Evolutionary conservation across 1,284 basidiomycete species (phyloP), one percentile per base, ranked within the genome.

Genomic region (Rhodofomes roseus): DNA sequence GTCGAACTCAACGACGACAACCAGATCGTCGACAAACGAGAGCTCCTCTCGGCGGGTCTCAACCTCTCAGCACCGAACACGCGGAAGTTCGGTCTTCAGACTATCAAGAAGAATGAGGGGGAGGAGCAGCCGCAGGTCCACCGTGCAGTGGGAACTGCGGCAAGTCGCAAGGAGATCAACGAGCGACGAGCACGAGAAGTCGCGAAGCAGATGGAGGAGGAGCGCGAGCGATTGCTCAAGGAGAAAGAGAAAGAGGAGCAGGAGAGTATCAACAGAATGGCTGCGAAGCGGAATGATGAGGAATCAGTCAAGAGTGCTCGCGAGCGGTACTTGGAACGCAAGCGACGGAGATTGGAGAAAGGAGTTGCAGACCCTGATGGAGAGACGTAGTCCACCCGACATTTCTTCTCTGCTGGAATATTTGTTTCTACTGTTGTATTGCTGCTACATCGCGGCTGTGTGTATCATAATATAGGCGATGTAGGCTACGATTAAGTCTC

Each of bases 1-100:
- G 89, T 99, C 43, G 96, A 98, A 73, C 78, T 98, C 54, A 99
- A 99, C 74, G 97, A 99, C 72, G 96, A 98, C 68, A 95, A 95
- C 68, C 92, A 97, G 73, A 93, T 99, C 54, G 91, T 99, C 54
- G 96, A 99, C 79, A 95, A 96, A 70, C 90, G 96, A 58, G 92
- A 96, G 48, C 79, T 99, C 9, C 81, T 99, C 43, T 86, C 87
- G 36, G 95, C 94, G 4, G 97, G 97, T 2, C 79, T 99, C 60
- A 99, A 99, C 71, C 82, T 98, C 50, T 83, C 88, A n/a, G 81
- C 85, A 36, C 87, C 88, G 23, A 92, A 93, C 68, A 93, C 91
- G 1, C 81, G 90, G 58, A 79, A 79, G 60, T 73, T 87, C 20
- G 81, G 81, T 39, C 69, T 82, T 63, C 64, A 77, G 67, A 67